phyloP scores from a whole-genome alignment of 805 yeast genomes.

The Pichia exigua region DNA sequence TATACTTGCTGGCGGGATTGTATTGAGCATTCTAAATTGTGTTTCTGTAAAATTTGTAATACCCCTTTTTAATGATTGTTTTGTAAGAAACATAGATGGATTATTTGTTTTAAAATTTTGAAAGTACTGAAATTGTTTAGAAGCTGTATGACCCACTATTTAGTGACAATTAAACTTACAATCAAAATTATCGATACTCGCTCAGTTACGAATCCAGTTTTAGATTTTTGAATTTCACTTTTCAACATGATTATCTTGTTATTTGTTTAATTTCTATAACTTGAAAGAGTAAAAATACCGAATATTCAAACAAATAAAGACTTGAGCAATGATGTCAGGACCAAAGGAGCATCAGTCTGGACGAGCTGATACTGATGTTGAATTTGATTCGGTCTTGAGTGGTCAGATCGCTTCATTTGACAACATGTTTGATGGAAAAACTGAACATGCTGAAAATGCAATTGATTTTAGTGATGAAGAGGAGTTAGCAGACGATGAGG shows the following conservation, averaged over 20 bases:
- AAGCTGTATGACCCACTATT: too few species aligned
- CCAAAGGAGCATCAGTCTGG: not conserved
- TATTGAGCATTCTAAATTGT: conserved; percentile 9
- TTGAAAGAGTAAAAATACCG: too few species aligned
- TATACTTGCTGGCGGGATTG: conserved; percentile 21
- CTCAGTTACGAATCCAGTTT: too few species aligned
- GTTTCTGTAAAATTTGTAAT: not conserved
- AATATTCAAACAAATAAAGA: too few species aligned
- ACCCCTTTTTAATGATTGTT: not conserved
- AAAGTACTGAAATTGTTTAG: too few species aligned
- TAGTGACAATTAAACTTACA: too few species aligned
- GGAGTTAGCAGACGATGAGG: conserved; percentile 86
- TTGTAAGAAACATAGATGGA: not conserved
- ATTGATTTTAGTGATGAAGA: conserved; percentile 92
- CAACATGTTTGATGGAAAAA: conserved; percentile 36
- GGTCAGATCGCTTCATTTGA: conserved; percentile 30
- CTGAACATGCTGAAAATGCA: conserved; percentile 85
- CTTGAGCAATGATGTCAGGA: not conserved
- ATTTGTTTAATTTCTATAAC: too few species aligned
- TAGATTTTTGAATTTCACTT: not conserved
- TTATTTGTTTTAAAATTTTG: too few species aligned
- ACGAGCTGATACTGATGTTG: conserved; percentile 18
- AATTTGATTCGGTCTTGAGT: conserved; percentile 26
- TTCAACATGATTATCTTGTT: not conserved
- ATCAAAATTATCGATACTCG: too few species aligned